phyloP scores from a whole-genome alignment of 2,329 filamentous ascomycete species.

The Curvularia spicifera region DNA sequence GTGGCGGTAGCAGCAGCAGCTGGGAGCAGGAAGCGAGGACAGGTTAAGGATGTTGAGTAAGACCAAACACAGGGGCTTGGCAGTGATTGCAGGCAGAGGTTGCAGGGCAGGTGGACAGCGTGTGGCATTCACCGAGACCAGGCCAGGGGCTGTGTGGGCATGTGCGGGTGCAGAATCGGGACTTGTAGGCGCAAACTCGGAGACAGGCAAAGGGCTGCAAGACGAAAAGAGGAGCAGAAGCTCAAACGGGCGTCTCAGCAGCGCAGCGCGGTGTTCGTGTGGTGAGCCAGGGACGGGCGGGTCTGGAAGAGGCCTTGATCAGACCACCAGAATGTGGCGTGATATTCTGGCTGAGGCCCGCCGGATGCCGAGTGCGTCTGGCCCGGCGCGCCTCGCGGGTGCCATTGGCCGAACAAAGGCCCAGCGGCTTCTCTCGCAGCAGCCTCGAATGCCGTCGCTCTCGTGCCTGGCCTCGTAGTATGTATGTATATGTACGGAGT shows the following conservation, averaged over 20 bases:
- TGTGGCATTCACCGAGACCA: constrained; percentile 4
- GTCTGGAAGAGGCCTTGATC: constrained; percentile 26
- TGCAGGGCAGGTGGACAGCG: constrained; percentile 4
- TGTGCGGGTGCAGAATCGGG: constrained; percentile 16
- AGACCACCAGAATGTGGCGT: constrained; percentile 46
- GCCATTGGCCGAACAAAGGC: neutral
- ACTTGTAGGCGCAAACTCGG: constrained; percentile 20
- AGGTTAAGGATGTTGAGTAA: constrained; percentile 32
- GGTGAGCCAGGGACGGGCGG: constrained; percentile 13
- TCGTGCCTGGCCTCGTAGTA: neutral
- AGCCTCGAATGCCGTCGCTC: neutral
- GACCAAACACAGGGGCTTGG: constrained; percentile 22
- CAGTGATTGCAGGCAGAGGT: constrained; percentile 21
- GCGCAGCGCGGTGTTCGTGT: constrained; percentile 14
- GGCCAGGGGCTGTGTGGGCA: constrained; percentile 13
- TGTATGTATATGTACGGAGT: neutral
- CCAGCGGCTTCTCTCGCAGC: neutral
- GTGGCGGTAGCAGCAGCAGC: neutral
- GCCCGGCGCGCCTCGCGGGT: neutral
- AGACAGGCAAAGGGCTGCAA: constrained; percentile 9
- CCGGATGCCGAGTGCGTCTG: constrained; percentile 17
- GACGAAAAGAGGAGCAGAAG: constrained; percentile 7
- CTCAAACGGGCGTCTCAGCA: constrained; percentile 28
- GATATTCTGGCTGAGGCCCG: constrained; percentile 32
- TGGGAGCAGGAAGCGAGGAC: constrained; percentile 11